phyloP scores from a whole-genome alignment of 2,329 filamentous ascomycete genomes.

The Alternaria novae-zelandiae region DNA sequence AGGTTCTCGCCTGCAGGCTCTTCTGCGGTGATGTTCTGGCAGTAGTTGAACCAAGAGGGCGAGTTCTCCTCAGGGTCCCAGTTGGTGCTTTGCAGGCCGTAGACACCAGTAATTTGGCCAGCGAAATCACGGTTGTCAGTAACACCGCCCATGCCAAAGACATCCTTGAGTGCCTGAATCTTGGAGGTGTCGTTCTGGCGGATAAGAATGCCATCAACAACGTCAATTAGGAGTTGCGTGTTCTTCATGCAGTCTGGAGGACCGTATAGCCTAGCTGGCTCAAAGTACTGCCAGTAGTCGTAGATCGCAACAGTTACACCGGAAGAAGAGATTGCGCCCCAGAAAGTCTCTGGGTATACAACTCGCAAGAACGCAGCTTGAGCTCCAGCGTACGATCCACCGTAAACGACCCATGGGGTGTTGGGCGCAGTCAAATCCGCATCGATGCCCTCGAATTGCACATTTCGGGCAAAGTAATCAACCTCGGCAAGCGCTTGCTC shows the following conservation, averaged over 20 bases:
- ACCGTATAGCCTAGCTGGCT: slow-evolving; percentile 63
- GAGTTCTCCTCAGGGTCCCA: slow-evolving; percentile 65
- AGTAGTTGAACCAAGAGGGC: slow-evolving; percentile 57
- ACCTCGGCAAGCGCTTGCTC: slow-evolving; percentile 83
- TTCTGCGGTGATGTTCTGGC: slow-evolving; percentile 60
- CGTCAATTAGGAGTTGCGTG: slow-evolving; percentile 66
- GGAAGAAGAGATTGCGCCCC: slow-evolving; percentile 79
- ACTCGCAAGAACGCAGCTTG: slow-evolving; percentile 79
- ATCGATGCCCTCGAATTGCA: slow-evolving; percentile 72
- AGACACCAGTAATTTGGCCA: slow-evolving; percentile 54
- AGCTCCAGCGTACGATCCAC: slow-evolving; percentile 82
- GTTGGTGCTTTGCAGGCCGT: slow-evolving; percentile 58
- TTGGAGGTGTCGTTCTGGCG: slow-evolving; percentile 54
- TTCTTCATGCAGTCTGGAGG: slow-evolving; percentile 68
- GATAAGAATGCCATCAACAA: slow-evolving; percentile 65
- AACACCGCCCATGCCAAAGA: slow-evolving; percentile 59
- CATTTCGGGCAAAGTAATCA: slow-evolving; percentile 78
- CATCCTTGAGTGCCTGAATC: slow-evolving; percentile 56
- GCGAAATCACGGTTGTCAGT: slow-evolving; percentile 63
- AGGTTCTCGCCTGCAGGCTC: slow-evolving; percentile 43
- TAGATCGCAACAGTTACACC: slow-evolving; percentile 79
- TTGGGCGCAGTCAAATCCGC: slow-evolving; percentile 68
- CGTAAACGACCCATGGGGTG: slow-evolving; percentile 79
- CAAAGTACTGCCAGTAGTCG: slow-evolving; percentile 74
- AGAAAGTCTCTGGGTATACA: slow-evolving; percentile 79